Evolutionary conservation across 208 protist species (phyloP), one percentile per base, ranked within the genome.

Genomic region (Trichomonas gallinae): DNA sequence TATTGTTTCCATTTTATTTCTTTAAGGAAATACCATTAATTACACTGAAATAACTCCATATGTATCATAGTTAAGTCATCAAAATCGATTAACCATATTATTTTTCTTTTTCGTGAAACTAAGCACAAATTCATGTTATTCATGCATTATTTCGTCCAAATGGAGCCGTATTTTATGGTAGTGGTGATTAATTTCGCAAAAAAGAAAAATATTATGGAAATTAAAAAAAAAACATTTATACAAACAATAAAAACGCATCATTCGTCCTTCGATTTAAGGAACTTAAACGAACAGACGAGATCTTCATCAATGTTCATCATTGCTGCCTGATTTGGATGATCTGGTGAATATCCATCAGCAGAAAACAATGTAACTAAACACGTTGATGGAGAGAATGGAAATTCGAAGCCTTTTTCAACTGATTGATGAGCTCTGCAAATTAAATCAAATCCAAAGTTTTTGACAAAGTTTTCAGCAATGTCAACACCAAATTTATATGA

Each of bases 341-440:
- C 34, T 15, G 11, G 3, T 36, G 34, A 85, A 85, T 85, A 85
- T 23, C 36, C 81, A 42, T 34, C 34, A 2, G 81, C 81, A 85
- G 81, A 85, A 40, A 85, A 85, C 4, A 85, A 42, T 23, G 81
- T 85, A 15, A 85, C 34, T 10, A 85, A 40, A 42, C 36, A 42
- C 42, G 34, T 85, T 17, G 26, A 42, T 85, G 26, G 26, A 9
- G 36, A 6, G 42, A 85, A 85, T 42, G 81, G 81, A 42, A 85
- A 99, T 96, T 99, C 98, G 97, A 99, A 98, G 6, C 98, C 98
- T 96, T 98, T 97, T 96, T 96, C 42, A 51, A 96, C 45, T 0
- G 99, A 98, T 97, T 99, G 99, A 97, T 99, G 99, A 11, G 99
- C 99, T 44, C 99, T 98, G 97, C 99, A 99, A 96, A 99, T 98